These are phyloP conservation scores for Xylaria sp. DNA, from an alignment of 2,329 filamentous ascomycete genomes.

Conservation along the genomic window DNA sequence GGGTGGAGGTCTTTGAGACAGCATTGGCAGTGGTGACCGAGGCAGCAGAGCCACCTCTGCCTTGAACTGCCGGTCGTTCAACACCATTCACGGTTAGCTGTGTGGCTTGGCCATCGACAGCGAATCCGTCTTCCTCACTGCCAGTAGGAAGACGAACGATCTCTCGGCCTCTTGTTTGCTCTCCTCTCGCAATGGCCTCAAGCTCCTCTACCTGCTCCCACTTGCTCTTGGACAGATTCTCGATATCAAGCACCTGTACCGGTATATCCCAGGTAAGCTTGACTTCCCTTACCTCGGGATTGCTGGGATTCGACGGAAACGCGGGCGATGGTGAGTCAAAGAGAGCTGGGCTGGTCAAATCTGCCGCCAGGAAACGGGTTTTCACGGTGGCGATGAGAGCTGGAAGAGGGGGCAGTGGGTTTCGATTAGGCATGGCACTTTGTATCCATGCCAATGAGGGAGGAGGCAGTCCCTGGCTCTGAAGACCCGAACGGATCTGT, in stretches of 20 bases:
- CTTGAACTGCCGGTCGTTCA: conserved; percentile 26
- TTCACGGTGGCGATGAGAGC: conserved; percentile 82
- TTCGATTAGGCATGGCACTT: conserved; percentile 67
- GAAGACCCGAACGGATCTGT: conserved; percentile 64
- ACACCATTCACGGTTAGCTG: conserved; percentile 31
- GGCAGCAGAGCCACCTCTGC: conserved; percentile 25
- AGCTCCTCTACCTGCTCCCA: conserved; percentile 91
- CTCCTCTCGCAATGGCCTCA: conserved; percentile 77
- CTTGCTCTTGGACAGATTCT: conserved; percentile 80
- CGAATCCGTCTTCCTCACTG: conserved; percentile 58
- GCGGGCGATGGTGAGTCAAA: conserved; percentile 55
- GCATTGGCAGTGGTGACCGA: conserved; percentile 37
- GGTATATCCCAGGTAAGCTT: conserved; percentile 70
- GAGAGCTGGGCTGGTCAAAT: conserved; percentile 72
- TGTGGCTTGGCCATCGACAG: conserved; percentile 48
- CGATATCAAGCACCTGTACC: conserved; percentile 86
- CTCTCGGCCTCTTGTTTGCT: conserved; percentile 79
- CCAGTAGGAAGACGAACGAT: conserved; percentile 73
- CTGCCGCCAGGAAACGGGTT: conserved; percentile 80
- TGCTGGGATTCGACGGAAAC: conserved; percentile 66
- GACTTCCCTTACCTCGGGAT: conserved; percentile 64
- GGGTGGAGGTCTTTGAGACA: conserved; percentile 66
- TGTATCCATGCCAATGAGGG: conserved; percentile 70
- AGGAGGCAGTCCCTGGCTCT: conserved; percentile 64
- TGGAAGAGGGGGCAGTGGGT: conserved; percentile 69